Percentiles rank a stretch among this genome's conserved stretches.
Evolutionary conservation across 805 yeast species (phyloP).

Genomic region (Peterozyma toletana): DNA sequence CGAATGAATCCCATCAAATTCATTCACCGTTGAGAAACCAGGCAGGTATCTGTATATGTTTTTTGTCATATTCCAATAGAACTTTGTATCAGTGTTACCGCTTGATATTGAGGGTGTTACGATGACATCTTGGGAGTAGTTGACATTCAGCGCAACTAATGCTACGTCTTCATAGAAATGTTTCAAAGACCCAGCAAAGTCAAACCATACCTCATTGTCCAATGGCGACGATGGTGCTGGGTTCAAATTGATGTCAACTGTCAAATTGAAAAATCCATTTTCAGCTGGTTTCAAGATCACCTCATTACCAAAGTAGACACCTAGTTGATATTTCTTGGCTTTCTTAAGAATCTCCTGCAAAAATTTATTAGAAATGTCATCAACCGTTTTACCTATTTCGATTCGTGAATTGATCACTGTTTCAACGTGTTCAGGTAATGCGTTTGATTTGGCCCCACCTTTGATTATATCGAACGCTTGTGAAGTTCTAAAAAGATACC

Average conservation of each 20-base stretch:
- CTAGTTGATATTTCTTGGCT: conserved; percentile 42
- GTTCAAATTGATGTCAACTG: conserved; percentile 18
- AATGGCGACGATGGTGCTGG: conserved; percentile 35
- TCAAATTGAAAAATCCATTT: conserved; percentile 35
- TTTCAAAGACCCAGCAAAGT: conserved; percentile 45
- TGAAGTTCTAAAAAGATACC: conserved; percentile 47
- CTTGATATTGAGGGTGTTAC: conserved; percentile 56
- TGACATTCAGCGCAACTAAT: conserved; percentile 13
- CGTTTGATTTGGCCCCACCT: conserved; percentile 74
- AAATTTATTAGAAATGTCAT: conserved; percentile 32
- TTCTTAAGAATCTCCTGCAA: conserved; percentile 27
- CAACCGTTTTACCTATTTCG: conserved; percentile 43
- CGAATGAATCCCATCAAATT: conserved; percentile 45
- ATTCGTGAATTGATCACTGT: conserved; percentile 55
- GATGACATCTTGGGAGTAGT: conserved; percentile 19
- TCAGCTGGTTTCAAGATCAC: conserved; percentile 18
- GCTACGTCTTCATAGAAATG: conserved; percentile 49
- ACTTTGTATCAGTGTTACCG: conserved; percentile 61
- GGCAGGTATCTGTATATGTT: conserved; percentile 56
- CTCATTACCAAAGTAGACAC: conserved; percentile 26
- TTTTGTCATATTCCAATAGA: conserved; percentile 50
- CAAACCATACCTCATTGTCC: conserved; percentile 28
- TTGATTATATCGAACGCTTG: conserved; percentile 57
- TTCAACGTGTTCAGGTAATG: conserved; percentile 57
- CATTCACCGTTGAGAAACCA: conserved; percentile 28